Conservation (phyloP, 2,329 filamentous ascomycete genomes). For the Alternaria ethzedia region DNA sequence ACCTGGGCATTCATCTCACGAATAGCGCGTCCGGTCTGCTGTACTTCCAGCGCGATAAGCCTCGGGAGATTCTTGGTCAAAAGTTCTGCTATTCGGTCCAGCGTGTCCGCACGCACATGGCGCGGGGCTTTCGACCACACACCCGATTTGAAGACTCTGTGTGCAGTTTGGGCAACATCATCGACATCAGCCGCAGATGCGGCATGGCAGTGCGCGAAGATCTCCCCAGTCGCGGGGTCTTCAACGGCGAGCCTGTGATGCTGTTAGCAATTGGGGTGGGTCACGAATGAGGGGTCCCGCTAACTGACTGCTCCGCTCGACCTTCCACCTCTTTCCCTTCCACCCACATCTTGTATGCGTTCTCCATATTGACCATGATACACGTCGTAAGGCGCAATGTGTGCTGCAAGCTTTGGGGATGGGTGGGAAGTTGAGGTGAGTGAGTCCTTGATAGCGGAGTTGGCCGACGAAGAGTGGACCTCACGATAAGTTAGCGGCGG, state of each 20-base stretch:
- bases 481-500: slow-evolving; percentile 26
- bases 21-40: slow-evolving; percentile 70
- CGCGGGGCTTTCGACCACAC: slow-evolving; percentile 64
- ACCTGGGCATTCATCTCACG: slow-evolving; percentile 76
- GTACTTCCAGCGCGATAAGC: slow-evolving; percentile 69
- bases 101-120: slow-evolving; percentile 65
- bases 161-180: slow-evolving; percentile 50
- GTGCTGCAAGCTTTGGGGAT: background rate
- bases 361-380: slow-evolving; percentile 13
- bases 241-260: slow-evolving; percentile 58
- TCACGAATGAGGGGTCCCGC: slow-evolving; percentile 18
- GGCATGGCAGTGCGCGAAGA: slow-evolving; percentile 60
- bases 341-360: slow-evolving; percentile 49
- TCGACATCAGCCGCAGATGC: slow-evolving; percentile 57
- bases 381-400: background rate
- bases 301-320: slow-evolving; percentile 56
- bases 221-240: slow-evolving; percentile 60
- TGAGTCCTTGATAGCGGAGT: slow-evolving; percentile 17
- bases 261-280: slow-evolving; percentile 13
- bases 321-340: slow-evolving; percentile 52
- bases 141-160: slow-evolving; percentile 58
- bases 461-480: slow-evolving; percentile 26
- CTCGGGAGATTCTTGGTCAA: slow-evolving; percentile 60
- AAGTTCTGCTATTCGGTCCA: slow-evolving; percentile 65
- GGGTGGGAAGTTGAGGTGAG: slow-evolving; percentile 2